Conservation (phyloP, 2,329 filamentous ascomycete species). For the Talaromyces sp. region DNA sequence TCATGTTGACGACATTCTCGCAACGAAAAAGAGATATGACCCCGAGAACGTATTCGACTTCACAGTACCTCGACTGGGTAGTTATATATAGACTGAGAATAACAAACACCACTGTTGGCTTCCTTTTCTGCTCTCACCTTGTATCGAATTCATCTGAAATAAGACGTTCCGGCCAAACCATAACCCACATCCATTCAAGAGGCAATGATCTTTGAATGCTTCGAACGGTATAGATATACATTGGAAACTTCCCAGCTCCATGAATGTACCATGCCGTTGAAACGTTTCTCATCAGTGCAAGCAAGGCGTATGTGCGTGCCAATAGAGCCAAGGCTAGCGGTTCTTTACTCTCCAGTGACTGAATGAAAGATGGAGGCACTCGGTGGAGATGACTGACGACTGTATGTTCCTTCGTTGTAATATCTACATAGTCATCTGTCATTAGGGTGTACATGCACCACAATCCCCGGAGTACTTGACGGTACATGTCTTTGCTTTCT, state of each 20-base stretch:
- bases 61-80: constrained; percentile 6
- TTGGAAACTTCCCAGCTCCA: constrained; percentile 2
- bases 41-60: constrained; percentile 33
- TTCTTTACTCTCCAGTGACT: constrained; percentile 1
- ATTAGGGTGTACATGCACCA: constrained; percentile 4
- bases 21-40: constrained; percentile 35
- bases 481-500: constrained; percentile 6
- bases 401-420: constrained; percentile 8
- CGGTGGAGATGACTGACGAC: constrained; percentile 10
- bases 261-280: constrained; percentile 16
- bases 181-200: constrained; percentile 6
- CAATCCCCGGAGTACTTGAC: not conserved
- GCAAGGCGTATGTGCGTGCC: constrained; percentile 4
- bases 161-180: constrained; percentile 13
- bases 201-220: not conserved
- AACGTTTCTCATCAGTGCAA: not conserved
- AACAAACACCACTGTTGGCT: not conserved
- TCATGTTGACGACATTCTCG: constrained; percentile 28
- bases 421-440: not conserved
- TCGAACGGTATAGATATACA: not conserved
- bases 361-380: constrained; percentile 3
- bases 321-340: constrained; percentile 11
- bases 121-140: not conserved
- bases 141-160: not conserved
- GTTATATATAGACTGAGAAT: constrained; percentile 1